phyloP scores from a whole-genome alignment of 1,284 basidiomycete species.

The Dichomitus squalens region DNA sequence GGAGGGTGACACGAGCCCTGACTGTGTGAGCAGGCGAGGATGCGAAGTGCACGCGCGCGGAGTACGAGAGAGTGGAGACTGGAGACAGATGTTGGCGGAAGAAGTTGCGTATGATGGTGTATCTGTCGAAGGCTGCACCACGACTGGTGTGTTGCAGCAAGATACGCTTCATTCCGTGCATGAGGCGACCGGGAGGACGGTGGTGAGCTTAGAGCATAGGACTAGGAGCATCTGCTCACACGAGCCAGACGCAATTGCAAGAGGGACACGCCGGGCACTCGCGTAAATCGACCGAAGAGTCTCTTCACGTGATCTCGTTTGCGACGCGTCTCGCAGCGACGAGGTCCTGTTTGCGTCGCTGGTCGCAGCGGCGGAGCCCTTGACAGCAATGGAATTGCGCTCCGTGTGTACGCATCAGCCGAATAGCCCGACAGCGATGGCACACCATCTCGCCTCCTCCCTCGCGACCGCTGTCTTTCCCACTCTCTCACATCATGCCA shows the following conservation, averaged over 20 bases:
- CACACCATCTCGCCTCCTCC: neutral
- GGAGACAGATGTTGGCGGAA: constrained; percentile 40
- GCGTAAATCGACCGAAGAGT: constrained; percentile 5
- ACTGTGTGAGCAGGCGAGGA: neutral
- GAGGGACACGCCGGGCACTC: neutral
- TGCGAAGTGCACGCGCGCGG: neutral
- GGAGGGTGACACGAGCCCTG: constrained; percentile 4
- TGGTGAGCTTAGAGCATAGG: neutral
- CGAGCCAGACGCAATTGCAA: constrained; percentile 5
- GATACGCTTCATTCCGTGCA: constrained; percentile 18
- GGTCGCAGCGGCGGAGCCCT: constrained; percentile 3
- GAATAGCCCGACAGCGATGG: constrained; percentile 1
- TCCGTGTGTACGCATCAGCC: constrained; percentile 1
- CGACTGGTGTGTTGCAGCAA: constrained; percentile 37
- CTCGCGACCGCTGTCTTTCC: neutral
- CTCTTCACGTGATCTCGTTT: constrained; percentile 14
- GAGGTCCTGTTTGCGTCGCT: neutral
- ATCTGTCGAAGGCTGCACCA: constrained; percentile 46
- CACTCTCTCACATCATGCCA: constrained; percentile 4
- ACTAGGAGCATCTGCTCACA: constrained; percentile 6
- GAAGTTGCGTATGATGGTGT: constrained; percentile 51
- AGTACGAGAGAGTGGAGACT: neutral
- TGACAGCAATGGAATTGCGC: constrained; percentile 6
- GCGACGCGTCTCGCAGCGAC: constrained; percentile 16
- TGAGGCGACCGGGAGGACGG: neutral